These are phyloP conservation scores for Termitomyces heimii DNA, from an alignment of 768 basidiomycete genomes.

Conservation along the genomic window DNA sequence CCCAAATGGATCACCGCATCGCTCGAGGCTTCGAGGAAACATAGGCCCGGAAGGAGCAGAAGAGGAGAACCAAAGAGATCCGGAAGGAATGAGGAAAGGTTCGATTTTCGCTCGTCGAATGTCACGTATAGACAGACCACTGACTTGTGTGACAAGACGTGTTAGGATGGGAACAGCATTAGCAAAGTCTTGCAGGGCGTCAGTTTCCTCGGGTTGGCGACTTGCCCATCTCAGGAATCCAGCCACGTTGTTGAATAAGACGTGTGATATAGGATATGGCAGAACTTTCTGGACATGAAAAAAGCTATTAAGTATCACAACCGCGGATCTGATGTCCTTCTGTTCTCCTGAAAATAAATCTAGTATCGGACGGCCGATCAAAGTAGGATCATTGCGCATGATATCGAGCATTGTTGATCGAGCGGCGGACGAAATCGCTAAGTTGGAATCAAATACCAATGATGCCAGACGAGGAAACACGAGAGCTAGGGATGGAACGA, in stretches of 20 bases:
- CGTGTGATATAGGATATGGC: conserved; percentile 61
- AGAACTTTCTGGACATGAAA: conserved; percentile 50
- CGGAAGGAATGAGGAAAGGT: conserved; percentile 59
- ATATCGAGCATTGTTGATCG: conserved; percentile 53
- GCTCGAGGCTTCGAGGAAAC: conserved; percentile 47
- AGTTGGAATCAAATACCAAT: conserved; percentile 47
- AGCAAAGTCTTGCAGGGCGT: conserved; percentile 48
- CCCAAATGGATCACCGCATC: conserved; percentile 29
- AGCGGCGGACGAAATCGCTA: conserved; percentile 50
- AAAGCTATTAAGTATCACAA: conserved; percentile 48
- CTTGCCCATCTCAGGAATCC: conserved; percentile 58
- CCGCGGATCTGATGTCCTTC: conserved; percentile 38
- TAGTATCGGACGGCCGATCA: conserved; percentile 58
- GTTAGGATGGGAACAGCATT: conserved; percentile 53
- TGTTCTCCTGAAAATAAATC: conserved; percentile 52
- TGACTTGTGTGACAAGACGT: conserved; percentile 56
- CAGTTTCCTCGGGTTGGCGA: conserved; percentile 33
- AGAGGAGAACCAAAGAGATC: conserved; percentile 61
- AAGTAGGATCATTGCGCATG: conserved; percentile 69
- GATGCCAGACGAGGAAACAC: conserved; percentile 50
- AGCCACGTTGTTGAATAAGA: conserved; percentile 63
- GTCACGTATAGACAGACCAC: conserved; percentile 66
- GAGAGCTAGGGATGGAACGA: conserved; percentile 53
- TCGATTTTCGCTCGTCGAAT: conserved; percentile 72
- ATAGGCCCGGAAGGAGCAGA: conserved; percentile 50